Evolutionary conservation across 2,329 filamentous ascomycete species (phyloP), one percentile per base, ranked within the genome.

Genomic region (Lecanicillium sp.): DNA sequence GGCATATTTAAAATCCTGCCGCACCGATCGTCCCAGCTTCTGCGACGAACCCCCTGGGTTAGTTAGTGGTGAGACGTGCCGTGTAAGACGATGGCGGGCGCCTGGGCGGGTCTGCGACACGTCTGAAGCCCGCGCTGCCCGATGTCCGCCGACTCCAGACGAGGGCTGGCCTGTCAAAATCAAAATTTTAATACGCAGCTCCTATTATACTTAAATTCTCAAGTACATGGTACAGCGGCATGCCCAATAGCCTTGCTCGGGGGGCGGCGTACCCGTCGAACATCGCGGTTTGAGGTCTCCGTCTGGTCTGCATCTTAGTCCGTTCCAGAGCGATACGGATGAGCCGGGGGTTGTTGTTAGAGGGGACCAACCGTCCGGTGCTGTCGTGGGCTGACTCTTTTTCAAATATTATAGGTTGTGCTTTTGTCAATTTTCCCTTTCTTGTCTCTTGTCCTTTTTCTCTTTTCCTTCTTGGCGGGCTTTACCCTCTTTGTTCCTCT

Each of bases 21-120:
- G 15, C 36, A 47, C n/a, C 15, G 15, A 7, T 35, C 44, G 44
- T 47, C 44, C 44, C 44, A 38, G 44, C 37, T 39, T n/a, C 15
- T 32, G 44, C 44, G 44, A 46, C 44, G 26, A n/a, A 17, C 9
- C 12, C 11, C 19, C 21, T 3, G 5, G 3, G 12, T 26, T 35
- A 1, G 27, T 11, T 17, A 6, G 40, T 47, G 20, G 12, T 47
- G 44, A 47, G 44, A 47, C 44, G 44, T 12, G 5, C 27, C 37
- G 44, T 47, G 44, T 47, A 47, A 47, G 44, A 47, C 44, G 35
- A 46, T 39, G 20, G 7, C 4, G 15, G 7, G 10, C 17, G 20
- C n/a, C 6, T 26, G 26, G 10, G n/a, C 8, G 19, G 39, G 40
- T 27, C 44, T 47, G 44, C 44, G 44, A 47, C 44, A 47, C 29